These are phyloP conservation scores for Suhomyces yuchorum DNA, from an alignment of 1,139 yeast species.

Conservation along the genomic window DNA sequence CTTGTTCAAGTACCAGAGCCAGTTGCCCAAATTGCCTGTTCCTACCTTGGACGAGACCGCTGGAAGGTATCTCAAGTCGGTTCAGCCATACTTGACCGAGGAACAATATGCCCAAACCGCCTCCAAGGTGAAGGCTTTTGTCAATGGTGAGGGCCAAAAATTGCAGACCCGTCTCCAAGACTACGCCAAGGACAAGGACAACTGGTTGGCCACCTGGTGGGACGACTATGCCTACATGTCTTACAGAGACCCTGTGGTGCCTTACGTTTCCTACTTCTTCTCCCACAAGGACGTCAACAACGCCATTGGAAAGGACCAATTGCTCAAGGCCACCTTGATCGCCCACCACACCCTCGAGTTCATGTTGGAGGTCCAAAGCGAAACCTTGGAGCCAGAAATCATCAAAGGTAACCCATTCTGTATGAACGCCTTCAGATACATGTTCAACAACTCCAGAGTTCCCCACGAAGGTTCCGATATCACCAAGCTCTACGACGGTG, in stretches of 20 bases:
- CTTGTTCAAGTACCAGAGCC: slow-evolving; percentile 70
- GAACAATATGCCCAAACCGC: slow-evolving; percentile 60
- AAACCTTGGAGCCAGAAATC: slow-evolving; percentile 73
- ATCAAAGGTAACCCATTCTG: slow-evolving; percentile 83
- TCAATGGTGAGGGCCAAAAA: slow-evolving; percentile 63
- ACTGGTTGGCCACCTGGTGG: slow-evolving; percentile 95
- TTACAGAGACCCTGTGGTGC: slow-evolving; percentile 91
- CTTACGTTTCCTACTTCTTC: slow-evolving; percentile 89
- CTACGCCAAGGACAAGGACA: slow-evolving; percentile 65
- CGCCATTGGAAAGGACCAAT: slow-evolving; percentile 65
- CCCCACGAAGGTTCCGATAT: slow-evolving; percentile 65
- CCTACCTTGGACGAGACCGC: slow-evolving; percentile 79
- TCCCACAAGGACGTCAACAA: slow-evolving; percentile 71
- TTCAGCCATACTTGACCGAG: slow-evolving; percentile 64
- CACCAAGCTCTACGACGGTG: slow-evolving; percentile 50
- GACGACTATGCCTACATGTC: slow-evolving; percentile 90
- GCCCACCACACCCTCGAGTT: slow-evolving; percentile 59
- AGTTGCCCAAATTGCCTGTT: slow-evolving; percentile 84
- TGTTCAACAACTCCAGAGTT: slow-evolving; percentile 88
- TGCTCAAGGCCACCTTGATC: slow-evolving; percentile 70
- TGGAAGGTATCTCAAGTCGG: slow-evolving; percentile 65
- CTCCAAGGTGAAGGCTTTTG: slow-evolving; percentile 65
- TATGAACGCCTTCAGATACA: slow-evolving; percentile 88
- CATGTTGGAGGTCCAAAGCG: slow-evolving; percentile 55
- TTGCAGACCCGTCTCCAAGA: slow-evolving; percentile 68